Percentiles rank a stretch among this genome's conserved stretches.
Evolutionary conservation across 768 basidiomycete genomes (phyloP).

Genomic region (Termitomyces titanicus): DNA sequence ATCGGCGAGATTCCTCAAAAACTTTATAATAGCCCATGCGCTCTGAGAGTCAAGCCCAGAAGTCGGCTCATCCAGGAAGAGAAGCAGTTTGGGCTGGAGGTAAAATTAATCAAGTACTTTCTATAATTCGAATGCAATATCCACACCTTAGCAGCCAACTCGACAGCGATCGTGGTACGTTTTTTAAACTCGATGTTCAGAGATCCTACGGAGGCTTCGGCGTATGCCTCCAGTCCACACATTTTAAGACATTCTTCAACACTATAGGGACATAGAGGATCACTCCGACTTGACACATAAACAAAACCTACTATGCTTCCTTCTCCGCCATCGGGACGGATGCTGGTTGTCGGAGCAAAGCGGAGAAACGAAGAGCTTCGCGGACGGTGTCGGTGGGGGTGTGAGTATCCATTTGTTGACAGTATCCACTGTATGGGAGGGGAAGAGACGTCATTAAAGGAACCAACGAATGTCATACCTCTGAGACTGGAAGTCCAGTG

Average conservation of each 20-base stretch:
- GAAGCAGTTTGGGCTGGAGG: constrained; percentile 62
- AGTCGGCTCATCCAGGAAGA: constrained; percentile 90
- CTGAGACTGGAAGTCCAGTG: constrained; percentile 60
- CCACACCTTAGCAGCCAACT: constrained; percentile 76
- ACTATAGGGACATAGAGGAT: constrained; percentile 17
- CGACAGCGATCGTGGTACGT: constrained; percentile 52
- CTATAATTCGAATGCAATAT: not conserved
- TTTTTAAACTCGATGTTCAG: constrained; percentile 47
- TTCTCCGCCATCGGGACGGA: constrained; percentile 66
- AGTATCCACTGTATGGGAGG: constrained; percentile 58
- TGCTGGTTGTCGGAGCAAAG: constrained; percentile 70
- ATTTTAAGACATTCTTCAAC: constrained; percentile 52
- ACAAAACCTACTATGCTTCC: constrained; percentile 64
- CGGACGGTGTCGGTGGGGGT: constrained; percentile 72
- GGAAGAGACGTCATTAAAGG: not conserved
- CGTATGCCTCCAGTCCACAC: constrained; percentile 59
- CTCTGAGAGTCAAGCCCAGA: constrained; percentile 85
- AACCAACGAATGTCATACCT: constrained; percentile 28
- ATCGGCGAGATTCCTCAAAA: constrained; percentile 73
- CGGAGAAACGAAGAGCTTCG: constrained; percentile 79
- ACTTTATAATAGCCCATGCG: constrained; percentile 78
- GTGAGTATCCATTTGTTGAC: constrained; percentile 85
- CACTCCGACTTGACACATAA: not conserved
- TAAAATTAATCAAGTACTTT: not conserved
- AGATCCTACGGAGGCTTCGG: constrained; percentile 64